phyloP scores from a whole-genome alignment of 2,329 filamentous ascomycete genomes.

The Paraconiothyrium sp. region DNA sequence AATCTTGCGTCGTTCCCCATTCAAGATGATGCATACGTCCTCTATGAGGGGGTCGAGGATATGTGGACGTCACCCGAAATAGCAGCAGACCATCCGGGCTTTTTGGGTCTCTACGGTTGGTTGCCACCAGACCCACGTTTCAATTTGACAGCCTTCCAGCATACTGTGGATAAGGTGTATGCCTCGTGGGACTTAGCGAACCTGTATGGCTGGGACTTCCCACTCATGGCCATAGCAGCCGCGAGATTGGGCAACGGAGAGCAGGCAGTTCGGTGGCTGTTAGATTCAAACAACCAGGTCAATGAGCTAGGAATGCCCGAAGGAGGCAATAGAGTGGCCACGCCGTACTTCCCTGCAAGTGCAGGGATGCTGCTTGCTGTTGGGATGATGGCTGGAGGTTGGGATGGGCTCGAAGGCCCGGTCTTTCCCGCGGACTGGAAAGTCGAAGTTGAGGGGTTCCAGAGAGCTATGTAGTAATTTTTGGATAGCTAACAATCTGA shows the following conservation, averaged over 20 bases:
- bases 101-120: slow-evolving; percentile 43
- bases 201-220: slow-evolving; percentile 48
- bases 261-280: slow-evolving; percentile 49
- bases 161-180: slow-evolving; percentile 41
- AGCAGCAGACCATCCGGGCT: slow-evolving; percentile 44
- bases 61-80: slow-evolving; percentile 43
- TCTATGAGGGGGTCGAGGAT: slow-evolving; percentile 61
- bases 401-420: slow-evolving; percentile 60
- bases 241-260: slow-evolving; percentile 40
- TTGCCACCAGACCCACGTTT: slow-evolving; percentile 41
- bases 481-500: background rate
- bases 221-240: slow-evolving; percentile 43
- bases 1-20: slow-evolving; percentile 64
- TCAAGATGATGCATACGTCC: slow-evolving; percentile 61
- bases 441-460: slow-evolving; percentile 60
- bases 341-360: slow-evolving; percentile 66
- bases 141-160: slow-evolving; percentile 40
- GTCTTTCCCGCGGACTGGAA: slow-evolving; percentile 62
- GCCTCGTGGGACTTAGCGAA: slow-evolving; percentile 48
- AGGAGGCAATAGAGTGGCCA: slow-evolving; percentile 63
- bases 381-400: slow-evolving; percentile 66
- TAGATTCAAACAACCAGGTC: slow-evolving; percentile 63
- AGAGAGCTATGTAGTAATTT: slow-evolving; percentile 31
- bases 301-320: slow-evolving; percentile 66
- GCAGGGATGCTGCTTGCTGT: slow-evolving; percentile 61